Evolutionary conservation across 495 filamentous ascomycete species (phyloP).

Genomic region (Penicillium robsamsonii): DNA sequence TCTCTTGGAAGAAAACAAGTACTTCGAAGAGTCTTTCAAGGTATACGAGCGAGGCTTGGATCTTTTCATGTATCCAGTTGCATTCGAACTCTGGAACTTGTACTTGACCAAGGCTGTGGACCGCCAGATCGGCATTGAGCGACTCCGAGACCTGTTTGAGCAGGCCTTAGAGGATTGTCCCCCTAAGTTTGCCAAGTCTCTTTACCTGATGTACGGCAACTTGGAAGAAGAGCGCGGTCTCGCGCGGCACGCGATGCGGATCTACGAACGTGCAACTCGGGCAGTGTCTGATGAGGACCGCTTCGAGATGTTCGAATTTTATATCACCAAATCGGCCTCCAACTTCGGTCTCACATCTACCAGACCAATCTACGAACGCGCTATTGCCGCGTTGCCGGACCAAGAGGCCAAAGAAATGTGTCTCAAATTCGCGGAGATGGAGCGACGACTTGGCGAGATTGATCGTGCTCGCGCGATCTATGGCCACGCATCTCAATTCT

Average conservation of each 20-base stretch:
- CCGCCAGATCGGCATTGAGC: constrained; percentile 90
- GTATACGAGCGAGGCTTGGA: constrained; percentile 94
- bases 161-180: constrained; percentile 94
- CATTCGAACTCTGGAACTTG: constrained; percentile 98
- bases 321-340: constrained; percentile 97
- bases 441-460: constrained; percentile 92
- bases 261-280: constrained; percentile 95
- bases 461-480: constrained; percentile 94
- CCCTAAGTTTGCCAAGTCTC: constrained; percentile 89
- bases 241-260: constrained; percentile 97
- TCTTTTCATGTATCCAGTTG: constrained; percentile 95
- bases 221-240: constrained; percentile 95
- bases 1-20: constrained; percentile 90
- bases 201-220: constrained; percentile 98
- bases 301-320: constrained; percentile 98
- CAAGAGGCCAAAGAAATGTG: constrained; percentile 96
- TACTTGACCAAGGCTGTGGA: constrained; percentile 97
- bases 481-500: constrained; percentile 95
- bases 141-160: constrained; percentile 93
- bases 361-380: constrained; percentile 94
- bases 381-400: constrained; percentile 88
- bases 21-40: constrained; percentile 97
- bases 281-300: constrained; percentile 94
- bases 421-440: constrained; percentile 99
- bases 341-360: constrained; percentile 97